These are phyloP conservation scores for Linaria vulgaris DNA, from an alignment of 257 asterid genomes.

Conservation along the genomic window DNA sequence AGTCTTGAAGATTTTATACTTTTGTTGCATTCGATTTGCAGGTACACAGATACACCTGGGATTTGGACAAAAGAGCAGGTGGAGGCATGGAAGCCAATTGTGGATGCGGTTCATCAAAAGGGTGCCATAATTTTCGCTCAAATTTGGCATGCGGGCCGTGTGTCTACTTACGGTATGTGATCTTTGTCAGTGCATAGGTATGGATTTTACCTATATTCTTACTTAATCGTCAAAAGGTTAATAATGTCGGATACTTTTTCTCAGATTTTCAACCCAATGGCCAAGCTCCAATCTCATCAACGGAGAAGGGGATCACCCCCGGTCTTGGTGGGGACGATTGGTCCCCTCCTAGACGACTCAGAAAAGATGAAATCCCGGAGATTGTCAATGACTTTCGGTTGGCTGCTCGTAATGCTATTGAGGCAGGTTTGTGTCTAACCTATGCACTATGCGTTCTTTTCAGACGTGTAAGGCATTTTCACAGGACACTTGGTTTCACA, in stretches of 20 bases:
- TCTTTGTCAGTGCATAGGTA: no score
- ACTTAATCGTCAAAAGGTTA: not conserved
- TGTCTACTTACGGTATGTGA: slow-evolving; percentile 17
- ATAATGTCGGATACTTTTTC: not conserved
- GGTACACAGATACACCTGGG: slow-evolving; percentile 34
- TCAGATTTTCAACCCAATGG: slow-evolving; percentile 42
- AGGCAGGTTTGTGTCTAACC: slow-evolving; percentile 13
- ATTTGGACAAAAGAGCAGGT: slow-evolving; percentile 37
- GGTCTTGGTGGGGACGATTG: slow-evolving; percentile 29
- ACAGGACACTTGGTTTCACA: no score
- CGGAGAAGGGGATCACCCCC: slow-evolving; percentile 33
- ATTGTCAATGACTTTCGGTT: slow-evolving; percentile 31
- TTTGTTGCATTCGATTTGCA: not conserved
- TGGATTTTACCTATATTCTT: not conserved
- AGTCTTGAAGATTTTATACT: no score
- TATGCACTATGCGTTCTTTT: no score
- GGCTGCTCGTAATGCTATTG: slow-evolving; percentile 39
- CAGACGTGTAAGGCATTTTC: no score
- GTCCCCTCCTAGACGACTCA: slow-evolving; percentile 34
- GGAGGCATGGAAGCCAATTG: slow-evolving; percentile 41
- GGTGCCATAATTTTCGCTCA: slow-evolving; percentile 33
- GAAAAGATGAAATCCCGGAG: slow-evolving; percentile 28
- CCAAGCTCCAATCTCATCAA: slow-evolving; percentile 40
- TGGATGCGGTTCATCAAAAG: slow-evolving; percentile 31
- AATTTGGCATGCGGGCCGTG: slow-evolving; percentile 34